Evolutionary conservation across 129 eudicot genomes (phyloP), one percentile per base, ranked within the genome.

Genomic region (Kitagawia praeruptora): DNA sequence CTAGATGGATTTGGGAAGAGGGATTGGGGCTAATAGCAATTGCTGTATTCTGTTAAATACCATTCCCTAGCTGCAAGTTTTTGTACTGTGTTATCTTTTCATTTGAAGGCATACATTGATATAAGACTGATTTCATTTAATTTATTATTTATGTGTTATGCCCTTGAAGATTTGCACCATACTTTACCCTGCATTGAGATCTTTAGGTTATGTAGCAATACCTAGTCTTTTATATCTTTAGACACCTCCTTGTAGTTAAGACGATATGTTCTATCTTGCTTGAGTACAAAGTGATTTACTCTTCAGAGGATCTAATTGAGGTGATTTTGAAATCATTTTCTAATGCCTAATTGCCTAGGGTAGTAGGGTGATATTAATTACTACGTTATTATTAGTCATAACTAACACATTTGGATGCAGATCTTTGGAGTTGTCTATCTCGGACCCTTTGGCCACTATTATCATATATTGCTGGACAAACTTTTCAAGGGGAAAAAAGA

Each of bases 391-490:
- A 25, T 51, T 42, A 67, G 28, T 45, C 16, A 63, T 48, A 34
- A 83, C 71, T 79, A 81, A 81, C 85, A 16, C 64, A 25, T 18
- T 58, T 78, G 54, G 27, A 15, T 89, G 99, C 91, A 95, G 99
- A 84, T 92, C 72, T 89, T 95, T 37, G 99, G 99, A 67, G 84
- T 85, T 51, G 97, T 90, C 42, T 95, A 95, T 92, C 92, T 92
- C 74, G 99, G 99, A 85, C 99, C 99, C 25, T 85, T 90, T 70
- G 99, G 97, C 70, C 99, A 95, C 81, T 95, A 81, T 79, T 87
- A 83, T 74, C 97, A 95, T 82, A 54, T 81, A 48, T 76, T 95
- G 81, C 87, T 95, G 83, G 99, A 95, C 80, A 95, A 90, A 75
- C 74, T 92, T 79, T 95, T 95, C 86, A 90, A 87, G 86, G 99